Base-by-base conservation (phyloP, 305 asterid species). In the Fraxinus ornus region DNA sequence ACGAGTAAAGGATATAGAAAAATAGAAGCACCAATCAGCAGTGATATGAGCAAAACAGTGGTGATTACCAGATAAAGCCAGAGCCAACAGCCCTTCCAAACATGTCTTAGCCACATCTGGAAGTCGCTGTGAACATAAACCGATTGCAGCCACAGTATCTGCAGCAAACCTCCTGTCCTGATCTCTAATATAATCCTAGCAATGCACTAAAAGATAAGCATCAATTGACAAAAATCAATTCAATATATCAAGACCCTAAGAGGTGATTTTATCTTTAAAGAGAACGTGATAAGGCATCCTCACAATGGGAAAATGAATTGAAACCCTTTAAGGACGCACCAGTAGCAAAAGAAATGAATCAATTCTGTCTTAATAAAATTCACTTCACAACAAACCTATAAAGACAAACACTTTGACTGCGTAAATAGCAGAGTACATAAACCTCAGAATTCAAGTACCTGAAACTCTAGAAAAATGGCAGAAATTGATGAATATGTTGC, bases 91-190 rank as follows among this genome's bases (percentile, higher is more conserved):
- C 80, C 95, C 94, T 89, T 96, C 97, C 91, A 96, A 88, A 87
- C 98, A 96, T 82, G 90, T 85, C 52, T 82, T 89, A 72, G 97
- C 92, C 21, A 92, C 92, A 79, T 86, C 88, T 52, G 97, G 95
- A 79, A 94, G 93, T 81, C 89, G 91, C 86, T 89, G 89, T 1
- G 94, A 97, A 83, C 99, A 94, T 83, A 93, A 88, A 83, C 98
- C 98, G 79, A 96, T 94, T 62, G 99, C 95, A 88, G 97, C 93
- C 79, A 93, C 96, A 78, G 98, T 90, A 91, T 94, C 98, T 77
- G 99, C 94, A 85, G 99, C 98, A 90, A 96, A 93, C 85, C 88
- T 89, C 84, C 98, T 88, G 85, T 93, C 97, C 81, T 97, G 97
- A 86, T 96, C 99, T 89, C 95, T 94, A 75, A 93, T 86, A 89